A percentile compares a stretch with the other conserved stretches of the same genome.
Conservation (phyloP, 768 basidiomycete species). For the Serendipita indica region DNA sequence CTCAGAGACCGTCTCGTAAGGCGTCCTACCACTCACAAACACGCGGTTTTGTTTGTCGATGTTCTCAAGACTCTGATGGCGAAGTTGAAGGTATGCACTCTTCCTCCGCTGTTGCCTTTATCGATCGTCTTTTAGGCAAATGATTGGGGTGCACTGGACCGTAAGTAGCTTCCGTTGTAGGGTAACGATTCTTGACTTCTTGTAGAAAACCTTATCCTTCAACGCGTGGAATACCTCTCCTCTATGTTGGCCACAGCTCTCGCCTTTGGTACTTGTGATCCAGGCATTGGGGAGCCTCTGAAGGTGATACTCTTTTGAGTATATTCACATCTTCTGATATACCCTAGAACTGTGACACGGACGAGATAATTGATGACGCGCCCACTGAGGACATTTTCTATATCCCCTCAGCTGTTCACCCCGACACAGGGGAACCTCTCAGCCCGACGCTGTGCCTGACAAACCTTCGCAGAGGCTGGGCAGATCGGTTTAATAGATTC, state of each 20-base stretch:
- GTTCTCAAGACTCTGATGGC: slow-evolving; percentile 51
- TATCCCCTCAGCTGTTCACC: background rate
- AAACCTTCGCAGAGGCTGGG: background rate
- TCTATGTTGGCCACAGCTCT: slow-evolving; percentile 34
- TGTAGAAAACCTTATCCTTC: slow-evolving; percentile 21
- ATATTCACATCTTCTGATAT: background rate
- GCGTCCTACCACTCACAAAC: slow-evolving; percentile 33
- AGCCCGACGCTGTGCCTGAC: background rate
- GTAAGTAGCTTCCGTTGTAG: slow-evolving; percentile 24
- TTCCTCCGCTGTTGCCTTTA: background rate
- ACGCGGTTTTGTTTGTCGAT: slow-evolving; percentile 42
- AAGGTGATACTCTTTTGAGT: slow-evolving; percentile 26
- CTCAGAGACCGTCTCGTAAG: slow-evolving; percentile 35
- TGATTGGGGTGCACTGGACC: slow-evolving; percentile 50
- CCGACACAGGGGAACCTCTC: background rate
- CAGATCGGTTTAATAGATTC: slow-evolving; percentile 19
- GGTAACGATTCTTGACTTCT: background rate
- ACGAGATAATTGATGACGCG: slow-evolving; percentile 14
- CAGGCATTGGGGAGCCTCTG: slow-evolving; percentile 30
- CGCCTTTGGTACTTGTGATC: slow-evolving; percentile 32
- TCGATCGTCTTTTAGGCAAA: slow-evolving; percentile 30
- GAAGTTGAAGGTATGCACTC: slow-evolving; percentile 39
- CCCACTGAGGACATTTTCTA: background rate
- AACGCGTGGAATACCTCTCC: slow-evolving; percentile 26
- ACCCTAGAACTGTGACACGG: slow-evolving; percentile 39